Evolutionary conservation across 352 stramenopile genomes (phyloP), one percentile per base, ranked within the genome.

Genomic region (Pythium graminicola): DNA sequence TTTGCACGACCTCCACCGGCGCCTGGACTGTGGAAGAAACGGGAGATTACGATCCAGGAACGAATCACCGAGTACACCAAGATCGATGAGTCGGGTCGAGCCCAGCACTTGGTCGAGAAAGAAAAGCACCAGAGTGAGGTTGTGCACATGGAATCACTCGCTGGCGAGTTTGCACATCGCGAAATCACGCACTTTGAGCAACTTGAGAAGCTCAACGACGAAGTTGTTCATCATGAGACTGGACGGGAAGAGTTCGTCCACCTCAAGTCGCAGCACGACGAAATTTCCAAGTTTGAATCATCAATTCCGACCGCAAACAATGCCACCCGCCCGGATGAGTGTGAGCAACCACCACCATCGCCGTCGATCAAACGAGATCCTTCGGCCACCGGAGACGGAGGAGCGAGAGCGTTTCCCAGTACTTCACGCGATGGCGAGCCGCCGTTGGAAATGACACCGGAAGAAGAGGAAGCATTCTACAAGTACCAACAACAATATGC

Each of bases 1-100:
- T 65, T 73, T 23, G 58, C 67, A 10, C 54, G 61, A 11, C 66
- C 65, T 10, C 78, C 76, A 6, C 71, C 75, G 2, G 74, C 76
- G 3, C 77, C 80, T 7, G 82, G 80, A 5, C 67, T 91, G 6
- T 93, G 82, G 83, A 93, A 92, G 60, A 93, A 93, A 45, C 78
- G 83, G 22, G 81, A 93, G 62, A 75, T 89, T 27, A 90, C 82
- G 26, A 89, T 93, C 54, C 82, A 93, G 50, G 82, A 93, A 44
- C 73, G 76, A n/a, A 86, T 87, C 48, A 87, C 72, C 33, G 76
- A 93, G 62, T 90, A 93, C 71, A 93, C 80, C 35, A 93, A 90
- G 69, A 93, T 93, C 49, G 83, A 92, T 51, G 80, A 92, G 23
- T 74, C 79, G 14, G 81, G 83, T 9, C 66, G 72, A 32, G 62